Base-by-base conservation (phyloP, 1,139 yeast species). In the Blastobotrys petasosporus region DNA sequence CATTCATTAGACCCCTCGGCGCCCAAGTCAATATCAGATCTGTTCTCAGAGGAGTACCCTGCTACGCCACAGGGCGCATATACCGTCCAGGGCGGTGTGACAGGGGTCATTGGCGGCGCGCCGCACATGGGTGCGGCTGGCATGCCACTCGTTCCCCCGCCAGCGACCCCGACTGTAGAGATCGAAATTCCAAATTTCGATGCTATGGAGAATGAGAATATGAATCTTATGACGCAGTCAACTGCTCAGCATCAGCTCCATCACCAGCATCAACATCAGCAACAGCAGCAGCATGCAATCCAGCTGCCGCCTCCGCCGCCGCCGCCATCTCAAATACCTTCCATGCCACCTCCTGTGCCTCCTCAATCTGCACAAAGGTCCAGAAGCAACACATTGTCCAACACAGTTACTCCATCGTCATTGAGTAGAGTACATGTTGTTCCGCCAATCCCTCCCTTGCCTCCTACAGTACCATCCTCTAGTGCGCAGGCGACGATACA, bases 121-220 rank as follows among this genome's bases (percentile, higher is more conserved):
- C 25, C 25, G 25, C 25, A 20, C 25, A 20, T 20, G 25, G 25
- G 25, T 20, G 49, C 43, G 29, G 81, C 73, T 44, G 7, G 82
- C 85, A 0, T 95, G 95, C 0, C n/a, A n/a, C n/a, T n/a, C n/a
- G n/a, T n/a, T n/a, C n/a, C 80, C 15, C 52, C 59, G 45, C 66
- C 79, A 0, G 73, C 79, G 5, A 59, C 79, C 0, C 74, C 80
- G 4, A 59, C 71, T 2, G 69, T 74, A 15, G 79, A 79, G 51
- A 78, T 78, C 51, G 83, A 78, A 55, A 79, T 79, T 42, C 84
- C 84, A 5, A 76, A 62, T 10, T 54, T 62, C 44, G 64, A 73
- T 50, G 71, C 68, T 32, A 52, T 71, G 44, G 69, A 69, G 11
- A 56, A 60, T 1, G 63, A 47, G 10, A n/a, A 39, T 42, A 12